phyloP scores from a whole-genome alignment of 2,329 filamentous ascomycete species.

The Diaporthe capsici region DNA sequence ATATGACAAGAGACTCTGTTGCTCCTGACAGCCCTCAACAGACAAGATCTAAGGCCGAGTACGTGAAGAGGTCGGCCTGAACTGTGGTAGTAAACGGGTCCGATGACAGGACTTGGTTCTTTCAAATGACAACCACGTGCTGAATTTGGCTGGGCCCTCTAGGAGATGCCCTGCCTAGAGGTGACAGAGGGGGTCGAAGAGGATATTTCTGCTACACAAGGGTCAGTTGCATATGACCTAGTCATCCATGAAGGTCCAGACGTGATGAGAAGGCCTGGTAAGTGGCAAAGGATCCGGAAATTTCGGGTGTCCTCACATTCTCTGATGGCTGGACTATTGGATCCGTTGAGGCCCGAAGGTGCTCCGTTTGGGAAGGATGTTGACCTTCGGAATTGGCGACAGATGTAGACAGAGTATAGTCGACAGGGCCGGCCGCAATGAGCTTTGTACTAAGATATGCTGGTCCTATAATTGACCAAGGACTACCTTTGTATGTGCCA shows the following conservation, averaged over 20 bases:
- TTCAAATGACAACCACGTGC: not conserved
- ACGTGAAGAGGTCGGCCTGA: not conserved
- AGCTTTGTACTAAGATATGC: slow-evolving; percentile 31
- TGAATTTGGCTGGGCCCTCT: not conserved
- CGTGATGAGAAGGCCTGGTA: not conserved
- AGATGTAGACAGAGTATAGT: slow-evolving; percentile 16
- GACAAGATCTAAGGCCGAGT: not conserved
- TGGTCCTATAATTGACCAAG: slow-evolving; percentile 31
- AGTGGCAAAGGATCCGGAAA: not conserved
- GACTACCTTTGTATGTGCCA: slow-evolving; percentile 22
- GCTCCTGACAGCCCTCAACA: not conserved
- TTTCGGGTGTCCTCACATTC: slow-evolving; percentile 10
- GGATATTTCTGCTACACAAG: slow-evolving; percentile 5
- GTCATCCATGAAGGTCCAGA: not conserved
- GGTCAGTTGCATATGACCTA: slow-evolving; percentile 22
- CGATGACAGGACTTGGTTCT: not conserved
- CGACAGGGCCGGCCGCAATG: slow-evolving; percentile 13
- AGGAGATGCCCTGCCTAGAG: not conserved
- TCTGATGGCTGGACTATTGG: not conserved
- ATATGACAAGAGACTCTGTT: not conserved
- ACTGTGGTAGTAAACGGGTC: not conserved
- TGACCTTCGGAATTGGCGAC: not conserved
- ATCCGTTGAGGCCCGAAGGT: not conserved
- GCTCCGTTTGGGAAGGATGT: slow-evolving; percentile 11
- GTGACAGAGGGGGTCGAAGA: slow-evolving; percentile 2